phyloP scores from a whole-genome alignment of 768 basidiomycete species.

The Tricholoma sp. region DNA sequence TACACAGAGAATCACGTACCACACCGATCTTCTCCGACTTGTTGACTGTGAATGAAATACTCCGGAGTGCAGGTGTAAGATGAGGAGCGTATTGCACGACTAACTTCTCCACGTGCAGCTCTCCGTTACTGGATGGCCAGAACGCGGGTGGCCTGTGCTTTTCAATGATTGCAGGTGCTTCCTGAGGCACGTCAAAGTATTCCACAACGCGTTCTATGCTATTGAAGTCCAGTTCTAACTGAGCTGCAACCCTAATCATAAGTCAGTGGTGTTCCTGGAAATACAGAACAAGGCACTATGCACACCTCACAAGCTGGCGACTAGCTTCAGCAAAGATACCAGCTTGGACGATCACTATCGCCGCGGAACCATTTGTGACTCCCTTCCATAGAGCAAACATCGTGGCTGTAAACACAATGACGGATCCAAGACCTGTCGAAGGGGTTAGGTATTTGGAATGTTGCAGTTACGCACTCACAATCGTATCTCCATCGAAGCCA shows the following conservation, averaged over 20 bases:
- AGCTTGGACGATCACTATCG: slow-evolving; percentile 68
- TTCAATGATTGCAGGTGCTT: slow-evolving; percentile 57
- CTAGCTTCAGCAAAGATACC: slow-evolving; percentile 67
- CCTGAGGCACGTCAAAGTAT: slow-evolving; percentile 62
- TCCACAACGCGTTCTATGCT: slow-evolving; percentile 70
- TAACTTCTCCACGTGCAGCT: slow-evolving; percentile 52
- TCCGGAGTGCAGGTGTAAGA: slow-evolving; percentile 53
- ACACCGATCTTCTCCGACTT: slow-evolving; percentile 67
- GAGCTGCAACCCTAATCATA: slow-evolving; percentile 50
- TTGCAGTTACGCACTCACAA: slow-evolving; percentile 33
- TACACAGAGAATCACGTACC: slow-evolving; percentile 29
- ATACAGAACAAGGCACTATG: background rate
- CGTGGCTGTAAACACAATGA: slow-evolving; percentile 65
- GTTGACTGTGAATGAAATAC: slow-evolving; percentile 52
- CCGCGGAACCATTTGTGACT: slow-evolving; percentile 56
- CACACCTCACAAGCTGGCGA: slow-evolving; percentile 54
- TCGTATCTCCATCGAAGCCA: slow-evolving; percentile 77
- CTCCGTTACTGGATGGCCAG: slow-evolving; percentile 61
- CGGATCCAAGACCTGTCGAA: slow-evolving; percentile 53
- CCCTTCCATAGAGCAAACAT: slow-evolving; percentile 59
- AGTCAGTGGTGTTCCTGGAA: background rate
- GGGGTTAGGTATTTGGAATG: background rate
- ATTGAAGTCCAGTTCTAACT: slow-evolving; percentile 70
- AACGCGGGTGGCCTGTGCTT: slow-evolving; percentile 60
- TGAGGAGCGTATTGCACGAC: slow-evolving; percentile 59